Evolutionary conservation across 805 yeast species (phyloP).

Genomic region (Saccharomycopsis oosterbeekiorum): DNA sequence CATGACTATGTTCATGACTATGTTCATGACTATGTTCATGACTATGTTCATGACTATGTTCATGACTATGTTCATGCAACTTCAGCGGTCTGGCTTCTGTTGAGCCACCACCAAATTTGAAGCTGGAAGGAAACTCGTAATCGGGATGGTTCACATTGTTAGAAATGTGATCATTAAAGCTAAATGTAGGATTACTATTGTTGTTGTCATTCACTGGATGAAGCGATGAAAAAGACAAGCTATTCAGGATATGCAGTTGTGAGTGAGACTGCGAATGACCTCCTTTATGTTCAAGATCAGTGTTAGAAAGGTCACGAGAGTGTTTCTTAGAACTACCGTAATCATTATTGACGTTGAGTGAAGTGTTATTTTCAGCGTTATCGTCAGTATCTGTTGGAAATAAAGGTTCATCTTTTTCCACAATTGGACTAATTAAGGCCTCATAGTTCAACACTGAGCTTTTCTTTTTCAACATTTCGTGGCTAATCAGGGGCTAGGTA

Average conservation of each 20-base stretch:
- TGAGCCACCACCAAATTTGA: background rate
- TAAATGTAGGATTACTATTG: background rate
- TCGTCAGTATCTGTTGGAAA: conserved; percentile 5
- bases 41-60: conserved; percentile 15
- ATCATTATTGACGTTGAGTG: background rate
- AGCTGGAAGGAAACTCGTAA: background rate
- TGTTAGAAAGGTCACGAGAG: too few relatives aligned
- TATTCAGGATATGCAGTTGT: background rate
- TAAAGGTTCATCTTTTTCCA: conserved; percentile 14
- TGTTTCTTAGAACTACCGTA: too few relatives aligned
- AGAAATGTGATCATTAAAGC: background rate
- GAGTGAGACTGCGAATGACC: background rate
- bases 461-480: background rate
- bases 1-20: conserved; percentile 35
- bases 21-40: conserved; percentile 1
- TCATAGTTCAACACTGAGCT: conserved; percentile 1
- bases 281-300: background rate
- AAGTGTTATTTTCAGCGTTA: background rate
- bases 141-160: background rate
- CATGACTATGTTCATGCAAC: background rate
- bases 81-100: background rate
- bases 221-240: background rate
- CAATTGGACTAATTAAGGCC: conserved; percentile 17
- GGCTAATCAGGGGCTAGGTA: background rate
- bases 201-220: background rate